These are phyloP conservation scores for Serendipita sp. DNA, from an alignment of 768 basidiomycete species.

Conservation along the genomic window DNA sequence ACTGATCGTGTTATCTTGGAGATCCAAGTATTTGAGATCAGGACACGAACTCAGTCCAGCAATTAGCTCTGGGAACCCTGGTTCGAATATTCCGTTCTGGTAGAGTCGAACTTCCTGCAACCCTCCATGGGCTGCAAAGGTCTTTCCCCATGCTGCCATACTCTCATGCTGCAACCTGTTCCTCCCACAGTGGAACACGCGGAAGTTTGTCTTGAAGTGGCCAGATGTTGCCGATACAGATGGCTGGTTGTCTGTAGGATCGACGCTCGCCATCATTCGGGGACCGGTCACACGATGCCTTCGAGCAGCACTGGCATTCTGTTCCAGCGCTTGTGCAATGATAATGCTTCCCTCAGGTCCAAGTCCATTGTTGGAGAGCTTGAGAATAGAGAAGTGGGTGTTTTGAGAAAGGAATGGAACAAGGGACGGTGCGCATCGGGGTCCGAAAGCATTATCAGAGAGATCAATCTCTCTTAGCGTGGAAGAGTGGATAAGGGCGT, in stretches of 20 bases:
- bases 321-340: slow-evolving; percentile 70
- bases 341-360: slow-evolving; percentile 76
- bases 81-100: slow-evolving; percentile 96
- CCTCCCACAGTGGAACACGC: slow-evolving; percentile 76
- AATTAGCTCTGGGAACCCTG: slow-evolving; percentile 69
- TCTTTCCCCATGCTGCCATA: slow-evolving; percentile 67
- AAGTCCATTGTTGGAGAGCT: slow-evolving; percentile 92
- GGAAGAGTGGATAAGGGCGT: slow-evolving; percentile 64
- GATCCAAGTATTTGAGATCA: slow-evolving; percentile 58
- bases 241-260: background rate
- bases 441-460: slow-evolving; percentile 93
- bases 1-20: slow-evolving; percentile 57
- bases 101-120: slow-evolving; percentile 80
- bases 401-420: slow-evolving; percentile 78
- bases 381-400: slow-evolving; percentile 64
- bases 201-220: slow-evolving; percentile 37
- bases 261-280: background rate
- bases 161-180: slow-evolving; percentile 92
- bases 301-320: slow-evolving; percentile 34
- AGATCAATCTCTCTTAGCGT: slow-evolving; percentile 79
- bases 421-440: slow-evolving; percentile 85
- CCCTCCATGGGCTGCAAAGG: slow-evolving; percentile 69
- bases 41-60: slow-evolving; percentile 52
- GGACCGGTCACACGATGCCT: background rate
- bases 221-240: background rate